Base-by-base conservation (phyloP, 2,329 filamentous ascomycete species). In the Colletotrichum sp. region DNA sequence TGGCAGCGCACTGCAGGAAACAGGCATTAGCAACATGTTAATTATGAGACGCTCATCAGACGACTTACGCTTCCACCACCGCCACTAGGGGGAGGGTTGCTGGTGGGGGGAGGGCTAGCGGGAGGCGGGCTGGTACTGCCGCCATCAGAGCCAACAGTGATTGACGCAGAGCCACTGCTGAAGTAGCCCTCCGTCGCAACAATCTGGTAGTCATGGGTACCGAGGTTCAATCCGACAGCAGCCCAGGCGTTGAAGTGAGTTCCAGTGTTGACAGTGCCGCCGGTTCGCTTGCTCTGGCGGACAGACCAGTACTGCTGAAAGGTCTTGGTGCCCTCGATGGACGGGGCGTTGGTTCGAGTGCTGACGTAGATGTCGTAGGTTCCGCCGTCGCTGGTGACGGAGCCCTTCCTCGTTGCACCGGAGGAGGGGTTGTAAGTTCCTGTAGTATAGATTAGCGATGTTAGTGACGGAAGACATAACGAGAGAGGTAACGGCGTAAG, bases 221-320 rank as follows among this genome's bases (percentile, higher is more conserved):
- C 90, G 12, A 91, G 79, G 36, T 82, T 84, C 82, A 90, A 82
- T 5, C 90, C 89, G 28, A 83, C 80, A 77, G 86, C 85, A 13
- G 83, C 80, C 90, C 90, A 92, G 28, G 88, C 89, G 77, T 88
- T 85, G 77, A 91, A 91, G 82, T 92, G 90, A 71, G 86, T 88
- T 24, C 83, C 83, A 1, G 86, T 88, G 3, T 86, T 90, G 67
- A 92, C 87, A 3, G 88, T 89, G 2, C 91, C 90, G 26, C 87
- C 86, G 15, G 87, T 85, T 34, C 89, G 85, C 84, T 91, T 88
- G 71, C 82, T 84, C 66, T 84, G 84, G 60, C 91, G 86, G 16
- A 87, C 83, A 1, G 84, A 84, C 86, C 87, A 90, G 80, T 88
- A 91, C 83, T 91, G 89, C 81, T 86, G 84, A 81, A 91, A 91